These are phyloP conservation scores for Colletotrichum incanum DNA, from an alignment of 2,329 filamentous ascomycete genomes.

Conservation along the genomic window DNA sequence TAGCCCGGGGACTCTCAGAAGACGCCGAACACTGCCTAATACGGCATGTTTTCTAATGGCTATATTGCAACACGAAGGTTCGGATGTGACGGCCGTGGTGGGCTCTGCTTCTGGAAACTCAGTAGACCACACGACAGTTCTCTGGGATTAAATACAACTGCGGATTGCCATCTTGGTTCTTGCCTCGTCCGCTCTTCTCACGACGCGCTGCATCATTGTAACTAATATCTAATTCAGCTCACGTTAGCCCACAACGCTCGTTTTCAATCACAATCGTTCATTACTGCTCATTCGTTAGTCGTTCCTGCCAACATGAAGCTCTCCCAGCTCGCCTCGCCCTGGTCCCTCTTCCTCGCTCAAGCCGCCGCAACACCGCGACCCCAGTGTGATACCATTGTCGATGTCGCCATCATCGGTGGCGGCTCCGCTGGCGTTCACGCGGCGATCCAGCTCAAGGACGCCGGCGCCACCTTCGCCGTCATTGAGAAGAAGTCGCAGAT, in stretches of 20 bases:
- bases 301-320: slow-evolving; percentile 19
- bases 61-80: no score
- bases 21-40: no score
- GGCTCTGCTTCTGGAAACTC: no score
- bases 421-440: slow-evolving; percentile 58
- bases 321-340: slow-evolving; percentile 21
- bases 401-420: slow-evolving; percentile 57
- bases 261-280: not conserved
- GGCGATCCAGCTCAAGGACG: slow-evolving; percentile 56
- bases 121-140: not conserved
- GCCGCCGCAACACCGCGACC: slow-evolving; percentile 11
- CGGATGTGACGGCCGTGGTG: no score
- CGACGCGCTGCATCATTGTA: not conserved
- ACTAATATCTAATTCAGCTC: not conserved
- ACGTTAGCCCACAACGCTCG: not conserved
- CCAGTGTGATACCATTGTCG: slow-evolving; percentile 35
- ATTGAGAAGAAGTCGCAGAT: slow-evolving; percentile 56
- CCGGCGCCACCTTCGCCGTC: slow-evolving; percentile 55
- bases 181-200: not conserved
- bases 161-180: no score
- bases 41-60: no score
- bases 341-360: not conserved
- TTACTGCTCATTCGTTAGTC: not conserved
- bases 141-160: not conserved
- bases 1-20: no score